A percentile compares a stretch with the other conserved stretches of the same genome.
Evolutionary conservation across 495 filamentous ascomycete genomes (phyloP).

Genomic region (Evernia prunastri): DNA sequence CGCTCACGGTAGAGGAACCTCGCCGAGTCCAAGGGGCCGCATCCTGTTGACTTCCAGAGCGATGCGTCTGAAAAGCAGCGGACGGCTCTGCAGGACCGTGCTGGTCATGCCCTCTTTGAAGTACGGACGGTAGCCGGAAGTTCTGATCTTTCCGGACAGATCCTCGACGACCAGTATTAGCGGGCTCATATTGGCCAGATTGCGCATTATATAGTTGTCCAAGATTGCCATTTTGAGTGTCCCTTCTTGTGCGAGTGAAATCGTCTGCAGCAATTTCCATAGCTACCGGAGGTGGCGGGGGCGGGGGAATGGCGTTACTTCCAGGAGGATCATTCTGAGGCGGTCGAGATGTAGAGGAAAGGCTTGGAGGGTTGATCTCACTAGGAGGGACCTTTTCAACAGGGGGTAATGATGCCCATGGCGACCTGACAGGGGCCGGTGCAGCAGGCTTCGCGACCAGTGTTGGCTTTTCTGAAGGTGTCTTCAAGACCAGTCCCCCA

Average conservation of each 20-base stretch:
- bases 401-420: constrained; percentile 81
- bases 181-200: constrained; percentile 90
- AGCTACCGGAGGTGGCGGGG: constrained; percentile 38
- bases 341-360: constrained; percentile 28
- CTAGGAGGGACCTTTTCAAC: constrained; percentile 74
- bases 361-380: constrained; percentile 37
- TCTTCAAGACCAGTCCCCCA: constrained; percentile 53
- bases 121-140: constrained; percentile 65
- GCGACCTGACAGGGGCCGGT: constrained; percentile 73
- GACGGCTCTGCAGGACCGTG: constrained; percentile 82
- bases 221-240: constrained; percentile 54
- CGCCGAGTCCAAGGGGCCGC: constrained; percentile 64
- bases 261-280: constrained; percentile 93
- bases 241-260: constrained; percentile 82
- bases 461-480: constrained; percentile 65
- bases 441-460: constrained; percentile 74
- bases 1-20: constrained; percentile 91
- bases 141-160: constrained; percentile 60
- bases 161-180: constrained; percentile 63
- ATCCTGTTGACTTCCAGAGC: constrained; percentile 58
- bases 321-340: constrained; percentile 30
- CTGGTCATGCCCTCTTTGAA: constrained; percentile 65
- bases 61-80: constrained; percentile 79
- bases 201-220: constrained; percentile 89
- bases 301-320: constrained; percentile 38